Base-by-base conservation (phyloP, 2,329 filamentous ascomycete genomes). In the Colletotrichum falcatum region DNA sequence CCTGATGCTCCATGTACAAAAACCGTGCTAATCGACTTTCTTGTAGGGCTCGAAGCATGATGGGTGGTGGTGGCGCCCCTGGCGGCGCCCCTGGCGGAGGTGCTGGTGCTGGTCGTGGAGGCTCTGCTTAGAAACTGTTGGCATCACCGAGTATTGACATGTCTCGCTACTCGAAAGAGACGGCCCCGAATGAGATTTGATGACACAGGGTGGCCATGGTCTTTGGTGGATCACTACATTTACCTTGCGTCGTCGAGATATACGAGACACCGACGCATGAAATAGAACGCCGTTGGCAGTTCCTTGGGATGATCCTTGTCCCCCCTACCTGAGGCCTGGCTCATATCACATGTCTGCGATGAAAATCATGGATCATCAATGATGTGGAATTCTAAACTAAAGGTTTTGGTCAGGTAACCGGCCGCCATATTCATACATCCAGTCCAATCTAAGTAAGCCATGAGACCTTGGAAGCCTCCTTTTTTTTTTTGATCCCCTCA, bases 21-120 rank as follows among this genome's bases (percentile, higher is more conserved):
- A n/a, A 4, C 11, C 11, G 37, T 30, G 46, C 72, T 73, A 3
- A 71, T 60, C n/a, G 12, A 35, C 5, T 35, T 9, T 28, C 11
- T n/a, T n/a, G 0, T 20, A 85, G 83, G 83, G 83, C 83, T 16
- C 79, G 82, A 30, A 81, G 80, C 70, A 83, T 85, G 83, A 85
- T 85, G 83, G 83, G 82, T 23, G 81, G 81, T 23, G 79, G 77
- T 49, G 70, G 70, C 16, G 68, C 60, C 5, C 56, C 42, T 16
- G 75, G 75, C 44, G 70, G 71, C 14, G 68, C 65, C 5, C 58
- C 42, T 16, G 77, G 77, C 56, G 76, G 74, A n/a, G 71, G 73
- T 37, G 75, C 76, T 30, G 78, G 76, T 61, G 72, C 74, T 58
- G 77, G 76, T 20, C 68, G 68, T 9, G 68, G 68, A 66, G 65